Evolutionary conservation across 2,329 filamentous ascomycete genomes (phyloP).

Genomic region (Penicillium sp.): DNA sequence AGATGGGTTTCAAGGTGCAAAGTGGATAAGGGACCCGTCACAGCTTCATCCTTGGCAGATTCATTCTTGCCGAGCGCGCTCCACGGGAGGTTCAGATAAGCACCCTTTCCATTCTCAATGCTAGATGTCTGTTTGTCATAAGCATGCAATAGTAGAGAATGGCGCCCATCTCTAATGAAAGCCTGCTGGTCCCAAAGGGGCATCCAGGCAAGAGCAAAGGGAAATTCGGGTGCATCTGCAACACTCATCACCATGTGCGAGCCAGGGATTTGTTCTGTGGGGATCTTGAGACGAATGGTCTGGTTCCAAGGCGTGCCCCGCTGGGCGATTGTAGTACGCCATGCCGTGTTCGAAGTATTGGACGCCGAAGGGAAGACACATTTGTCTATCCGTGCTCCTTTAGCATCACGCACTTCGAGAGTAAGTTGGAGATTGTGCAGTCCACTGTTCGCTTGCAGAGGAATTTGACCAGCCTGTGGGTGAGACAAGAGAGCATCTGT

Average conservation of each 20-base stretch:
- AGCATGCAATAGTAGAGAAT: conserved; percentile 79
- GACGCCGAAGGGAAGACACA: conserved; percentile 89
- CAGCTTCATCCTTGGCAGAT: conserved; percentile 66
- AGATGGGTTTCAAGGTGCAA: conserved; percentile 79
- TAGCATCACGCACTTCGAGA: conserved; percentile 76
- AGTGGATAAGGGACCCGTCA: conserved; percentile 76
- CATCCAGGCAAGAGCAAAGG: conserved; percentile 89
- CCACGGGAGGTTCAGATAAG: conserved; percentile 84
- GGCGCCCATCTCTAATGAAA: conserved; percentile 81
- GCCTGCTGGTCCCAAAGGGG: conserved; percentile 90
- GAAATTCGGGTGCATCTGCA: conserved; percentile 78
- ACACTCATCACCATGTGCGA: conserved; percentile 88
- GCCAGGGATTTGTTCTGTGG: conserved; percentile 73
- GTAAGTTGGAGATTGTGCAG: conserved; percentile 81
- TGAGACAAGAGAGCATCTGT: conserved; percentile 63
- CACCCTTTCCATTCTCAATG: conserved; percentile 69
- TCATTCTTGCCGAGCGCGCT: conserved; percentile 65
- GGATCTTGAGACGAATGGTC: conserved; percentile 76
- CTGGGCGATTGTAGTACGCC: conserved; percentile 79
- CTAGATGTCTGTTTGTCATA: conserved; percentile 87
- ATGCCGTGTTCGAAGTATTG: conserved; percentile 72
- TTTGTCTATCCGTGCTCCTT: conserved; percentile 78
- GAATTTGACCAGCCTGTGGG: conserved; percentile 76
- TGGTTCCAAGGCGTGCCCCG: conserved; percentile 83
- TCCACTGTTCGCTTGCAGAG: conserved; percentile 62